Conservation (phyloP, 768 basidiomycete species). For the Coprinopsis strossmayeri region DNA sequence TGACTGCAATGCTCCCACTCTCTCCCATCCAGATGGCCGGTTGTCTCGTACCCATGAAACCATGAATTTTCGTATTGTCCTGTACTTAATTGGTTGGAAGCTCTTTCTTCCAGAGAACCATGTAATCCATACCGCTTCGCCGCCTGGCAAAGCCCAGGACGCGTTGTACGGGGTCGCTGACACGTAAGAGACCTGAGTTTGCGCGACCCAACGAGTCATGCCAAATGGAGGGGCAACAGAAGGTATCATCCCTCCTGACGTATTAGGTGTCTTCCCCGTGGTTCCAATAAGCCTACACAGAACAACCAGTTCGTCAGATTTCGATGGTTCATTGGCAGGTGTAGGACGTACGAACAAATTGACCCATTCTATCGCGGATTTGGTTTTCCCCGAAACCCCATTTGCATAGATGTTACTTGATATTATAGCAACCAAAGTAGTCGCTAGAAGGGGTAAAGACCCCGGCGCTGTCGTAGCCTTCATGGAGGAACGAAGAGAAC, state of each 20-base stretch:
- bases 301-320: too few species aligned
- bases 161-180: constrained; percentile 64
- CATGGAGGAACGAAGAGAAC: too few species aligned
- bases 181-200: constrained; percentile 71
- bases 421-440: too few species aligned
- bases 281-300: constrained; percentile 69
- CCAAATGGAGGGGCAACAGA: constrained; percentile 73
- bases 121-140: neutral
- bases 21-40: constrained; percentile 91
- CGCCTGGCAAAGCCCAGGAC: constrained; percentile 7
- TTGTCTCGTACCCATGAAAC: constrained; percentile 76
- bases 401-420: too few species aligned
- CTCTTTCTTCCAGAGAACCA: neutral
- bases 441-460: too few species aligned
- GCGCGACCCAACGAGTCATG: constrained; percentile 84
- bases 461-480: too few species aligned
- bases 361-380: too few species aligned
- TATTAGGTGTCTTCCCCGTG: constrained; percentile 63
- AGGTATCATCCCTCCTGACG: constrained; percentile 74
- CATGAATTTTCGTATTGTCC: constrained; percentile 39
- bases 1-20: constrained; percentile 55
- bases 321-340: too few species aligned
- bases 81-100: neutral
- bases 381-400: too few species aligned
- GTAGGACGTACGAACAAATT: too few species aligned